Base-by-base conservation (phyloP, 2,329 filamentous ascomycete species). In the Fusarium lateritium region DNA sequence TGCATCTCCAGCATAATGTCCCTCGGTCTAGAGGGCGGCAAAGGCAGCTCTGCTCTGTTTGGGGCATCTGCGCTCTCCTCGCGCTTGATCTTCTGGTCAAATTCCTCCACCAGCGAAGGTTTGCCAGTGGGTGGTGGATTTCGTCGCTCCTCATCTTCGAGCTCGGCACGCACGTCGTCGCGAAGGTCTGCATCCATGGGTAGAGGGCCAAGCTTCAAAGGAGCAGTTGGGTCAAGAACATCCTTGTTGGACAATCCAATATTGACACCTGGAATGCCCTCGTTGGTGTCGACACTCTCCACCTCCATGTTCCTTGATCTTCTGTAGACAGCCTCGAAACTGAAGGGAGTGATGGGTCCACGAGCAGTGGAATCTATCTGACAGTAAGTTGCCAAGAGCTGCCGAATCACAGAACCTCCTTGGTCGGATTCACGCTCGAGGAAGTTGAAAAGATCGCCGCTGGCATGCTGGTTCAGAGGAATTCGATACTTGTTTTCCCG, bases 1-100 rank as follows among this genome's bases (percentile, higher is more conserved):
- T 96, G 93, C 74, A 98, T 94, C 79, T 98, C 96, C 83, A 98
- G 93, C 28, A 93, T 89, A 9, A 99, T 94, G 74, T 99, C 96
- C 65, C 94, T 88, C 5, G 94, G 94, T 19, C 94, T 88, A 0
- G 95, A 97, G 7, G 94, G 92, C 2, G 96, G 96, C 22, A 97
- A 88, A 3, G 96, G 95, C 22, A 98, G 87, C 24, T 94, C 91
- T 17, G 91, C 86, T 43, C 94, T 88, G 47, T 84, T 91, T 3
- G 94, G 94, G 0, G 86, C 93, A 76, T 98, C 96, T 26, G 91
- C 91, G 52, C 92, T 92, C 34, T 97, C 94, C 79, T 98, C 96
- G 26, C 92, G 89, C 82, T 99, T 99, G 46, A 92, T 91, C 77
- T 92, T 92, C 55, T 91, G 88, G 70, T 98, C 95, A 71, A 97